Evolutionary conservation across 495 filamentous ascomycete genomes (phyloP).

Genomic region (Aspergillus sclerotiicarbonarius): DNA sequence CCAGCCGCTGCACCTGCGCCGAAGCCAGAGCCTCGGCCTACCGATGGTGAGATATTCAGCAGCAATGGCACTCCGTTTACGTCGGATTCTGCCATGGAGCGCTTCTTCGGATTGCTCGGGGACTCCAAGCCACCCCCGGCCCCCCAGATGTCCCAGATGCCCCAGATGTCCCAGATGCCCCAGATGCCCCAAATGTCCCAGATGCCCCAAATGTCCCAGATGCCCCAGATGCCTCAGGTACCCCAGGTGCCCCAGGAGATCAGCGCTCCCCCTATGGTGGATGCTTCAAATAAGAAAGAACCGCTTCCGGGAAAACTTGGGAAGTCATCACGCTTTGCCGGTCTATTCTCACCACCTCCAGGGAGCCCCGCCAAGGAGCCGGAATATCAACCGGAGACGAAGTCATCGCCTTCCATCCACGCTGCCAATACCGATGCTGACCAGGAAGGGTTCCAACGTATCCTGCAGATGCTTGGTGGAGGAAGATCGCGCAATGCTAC

Average conservation of each 20-base stretch:
- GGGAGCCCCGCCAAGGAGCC: conserved; percentile 52
- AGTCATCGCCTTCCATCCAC: conserved; percentile 28
- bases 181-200: too few relatives aligned
- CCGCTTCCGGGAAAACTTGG: conserved; percentile 9
- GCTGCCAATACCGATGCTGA: conserved; percentile 63
- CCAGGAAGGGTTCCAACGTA: conserved; percentile 84
- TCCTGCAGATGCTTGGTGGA: conserved; percentile 77
- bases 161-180: conserved; percentile 13
- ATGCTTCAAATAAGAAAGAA: background rate
- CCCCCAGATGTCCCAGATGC: too few relatives aligned
- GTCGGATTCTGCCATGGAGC: conserved; percentile 67
- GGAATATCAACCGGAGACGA: conserved; percentile 38
- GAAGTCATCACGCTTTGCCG: conserved; percentile 79
- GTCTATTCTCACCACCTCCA: conserved; percentile 71
- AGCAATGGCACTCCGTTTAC: conserved; percentile 36
- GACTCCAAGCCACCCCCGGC: conserved; percentile 38
- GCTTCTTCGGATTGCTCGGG: conserved; percentile 74
- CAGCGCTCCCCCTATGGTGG: conserved; percentile 26
- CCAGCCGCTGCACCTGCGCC: conserved; percentile 17
- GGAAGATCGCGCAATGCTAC: conserved; percentile 44
- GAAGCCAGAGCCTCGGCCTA: conserved; percentile 33
- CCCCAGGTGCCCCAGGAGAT: too few relatives aligned
- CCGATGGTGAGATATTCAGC: conserved; percentile 40
- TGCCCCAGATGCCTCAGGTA: too few relatives aligned
- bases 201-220: too few relatives aligned